phyloP scores from a whole-genome alignment of 2,329 filamentous ascomycete species.

The Triangularia verruculosa region DNA sequence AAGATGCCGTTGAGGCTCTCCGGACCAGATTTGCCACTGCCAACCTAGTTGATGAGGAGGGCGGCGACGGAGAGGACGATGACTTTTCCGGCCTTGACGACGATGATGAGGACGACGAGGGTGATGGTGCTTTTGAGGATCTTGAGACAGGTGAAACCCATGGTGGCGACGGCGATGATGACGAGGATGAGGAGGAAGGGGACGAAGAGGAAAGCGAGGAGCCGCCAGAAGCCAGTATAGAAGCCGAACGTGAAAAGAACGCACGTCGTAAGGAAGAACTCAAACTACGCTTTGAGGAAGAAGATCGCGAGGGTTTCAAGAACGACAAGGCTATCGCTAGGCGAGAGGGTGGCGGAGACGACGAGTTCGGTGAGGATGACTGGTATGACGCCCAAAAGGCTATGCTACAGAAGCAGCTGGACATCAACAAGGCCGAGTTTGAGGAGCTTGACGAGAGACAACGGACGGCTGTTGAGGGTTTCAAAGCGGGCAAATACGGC shows the following conservation, averaged over 20 bases:
- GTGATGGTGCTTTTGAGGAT: conserved; percentile 63
- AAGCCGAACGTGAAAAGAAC: conserved; percentile 86
- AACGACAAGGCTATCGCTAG: conserved; percentile 81
- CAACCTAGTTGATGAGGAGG: conserved; percentile 55
- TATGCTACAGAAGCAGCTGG: conserved; percentile 87
- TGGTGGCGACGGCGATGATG: conserved; percentile 34
- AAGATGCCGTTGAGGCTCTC: conserved; percentile 72
- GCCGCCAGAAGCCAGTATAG: conserved; percentile 55
- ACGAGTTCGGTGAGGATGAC: conserved; percentile 93
- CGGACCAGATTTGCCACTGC: conserved; percentile 72
- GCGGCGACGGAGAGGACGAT: conserved; percentile 49
- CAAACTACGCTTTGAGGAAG: conserved; percentile 90
- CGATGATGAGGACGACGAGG: conserved; percentile 47
- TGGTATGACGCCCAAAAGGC: conserved; percentile 99
- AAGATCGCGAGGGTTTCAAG: conserved; percentile 92
- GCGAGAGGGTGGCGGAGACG: conserved; percentile 62
- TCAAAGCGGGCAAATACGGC: conserved; percentile 87
- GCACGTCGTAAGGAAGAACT: conserved; percentile 92
- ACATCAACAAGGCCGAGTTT: conserved; percentile 95
- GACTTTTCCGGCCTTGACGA: conserved; percentile 50
- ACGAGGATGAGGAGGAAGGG: conserved; percentile 39
- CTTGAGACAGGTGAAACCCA: conserved; percentile 72
- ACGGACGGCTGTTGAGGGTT: conserved; percentile 81
- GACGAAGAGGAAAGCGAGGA: conserved; percentile 42
- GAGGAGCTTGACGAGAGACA: conserved; percentile 82